Conservation (phyloP, 2,329 filamentous ascomycete species). For the Penicillium digitatum region DNA sequence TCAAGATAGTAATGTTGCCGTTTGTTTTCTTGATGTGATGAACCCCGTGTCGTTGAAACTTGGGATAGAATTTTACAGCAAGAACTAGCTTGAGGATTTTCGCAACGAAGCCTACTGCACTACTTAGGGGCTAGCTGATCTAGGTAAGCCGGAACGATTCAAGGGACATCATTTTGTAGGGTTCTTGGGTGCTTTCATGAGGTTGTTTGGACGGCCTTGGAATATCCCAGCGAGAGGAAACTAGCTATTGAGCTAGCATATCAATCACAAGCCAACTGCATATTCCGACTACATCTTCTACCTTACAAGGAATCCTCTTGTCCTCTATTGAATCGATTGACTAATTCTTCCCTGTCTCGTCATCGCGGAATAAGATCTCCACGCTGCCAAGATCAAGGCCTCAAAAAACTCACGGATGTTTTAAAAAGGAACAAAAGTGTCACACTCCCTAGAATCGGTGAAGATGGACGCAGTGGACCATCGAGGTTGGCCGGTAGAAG, state of each 20-base stretch:
- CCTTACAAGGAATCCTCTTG: not conserved
- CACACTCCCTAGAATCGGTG: constrained; percentile 8
- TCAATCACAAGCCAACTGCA: not conserved
- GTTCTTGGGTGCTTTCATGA: not conserved
- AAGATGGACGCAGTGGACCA: constrained; percentile 4
- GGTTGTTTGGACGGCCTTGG: not conserved
- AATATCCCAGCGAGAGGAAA: not conserved
- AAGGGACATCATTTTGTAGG: no score
- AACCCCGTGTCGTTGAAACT: not conserved
- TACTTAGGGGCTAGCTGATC: no score
- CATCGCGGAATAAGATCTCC: constrained; percentile 1
- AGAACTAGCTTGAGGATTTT: no score
- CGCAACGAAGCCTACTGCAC: no score
- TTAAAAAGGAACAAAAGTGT: constrained; percentile 1
- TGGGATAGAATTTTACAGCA: not conserved
- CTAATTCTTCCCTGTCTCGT: constrained; percentile 6
- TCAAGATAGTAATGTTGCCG: not conserved
- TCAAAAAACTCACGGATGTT: not conserved
- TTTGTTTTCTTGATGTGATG: not conserved
- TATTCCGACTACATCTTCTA: not conserved
- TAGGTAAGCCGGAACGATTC: no score
- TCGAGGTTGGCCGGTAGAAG: constrained; percentile 3
- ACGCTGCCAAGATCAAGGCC: not conserved
- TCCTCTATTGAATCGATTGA: constrained; percentile 20
- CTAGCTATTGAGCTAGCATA: not conserved